phyloP scores from a whole-genome alignment of 2,329 filamentous ascomycete genomes.

The Colletotrichum trifolii region DNA sequence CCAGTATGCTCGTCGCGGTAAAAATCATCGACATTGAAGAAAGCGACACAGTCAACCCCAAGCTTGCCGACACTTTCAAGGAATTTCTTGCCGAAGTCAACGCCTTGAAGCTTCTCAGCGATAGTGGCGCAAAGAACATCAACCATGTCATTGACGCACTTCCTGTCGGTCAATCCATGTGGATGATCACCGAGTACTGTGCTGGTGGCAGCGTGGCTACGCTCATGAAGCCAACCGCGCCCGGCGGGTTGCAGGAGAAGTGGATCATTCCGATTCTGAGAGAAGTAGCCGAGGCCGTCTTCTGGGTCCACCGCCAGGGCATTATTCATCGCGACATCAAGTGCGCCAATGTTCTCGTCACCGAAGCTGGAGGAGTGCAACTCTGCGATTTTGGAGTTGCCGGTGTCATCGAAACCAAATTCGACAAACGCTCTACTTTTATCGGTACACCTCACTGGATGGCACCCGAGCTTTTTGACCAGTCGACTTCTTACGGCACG shows the following conservation, averaged over 20 bases:
- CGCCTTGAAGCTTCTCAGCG: conserved; percentile 77
- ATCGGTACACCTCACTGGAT: conserved; percentile 90
- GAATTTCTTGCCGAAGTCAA: conserved; percentile 77
- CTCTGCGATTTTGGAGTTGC: conserved; percentile 89
- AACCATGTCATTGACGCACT: conserved; percentile 85
- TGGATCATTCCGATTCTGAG: conserved; percentile 76
- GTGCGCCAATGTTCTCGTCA: conserved; percentile 83
- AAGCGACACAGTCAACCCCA: conserved; percentile 74
- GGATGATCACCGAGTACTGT: conserved; percentile 90
- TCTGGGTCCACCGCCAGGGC: conserved; percentile 74
- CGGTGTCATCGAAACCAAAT: conserved; percentile 78
- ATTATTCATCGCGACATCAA: conserved; percentile 80
- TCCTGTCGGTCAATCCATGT: conserved; percentile 81
- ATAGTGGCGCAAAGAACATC: conserved; percentile 81
- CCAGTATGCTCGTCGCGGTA: conserved; percentile 72
- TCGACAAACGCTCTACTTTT: conserved; percentile 82
- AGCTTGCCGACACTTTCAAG: conserved; percentile 73
- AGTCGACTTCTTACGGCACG: conserved; percentile 72
- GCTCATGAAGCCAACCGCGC: conserved; percentile 74
- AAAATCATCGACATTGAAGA: conserved; percentile 90
- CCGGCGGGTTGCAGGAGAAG: conserved; percentile 74
- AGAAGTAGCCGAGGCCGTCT: conserved; percentile 73
- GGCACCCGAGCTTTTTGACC: conserved; percentile 81
- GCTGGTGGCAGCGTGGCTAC: conserved; percentile 85
- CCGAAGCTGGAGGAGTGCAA: conserved; percentile 80